phyloP scores from a whole-genome alignment of 2,329 filamentous ascomycete species.

The Aspergillus hortae region DNA sequence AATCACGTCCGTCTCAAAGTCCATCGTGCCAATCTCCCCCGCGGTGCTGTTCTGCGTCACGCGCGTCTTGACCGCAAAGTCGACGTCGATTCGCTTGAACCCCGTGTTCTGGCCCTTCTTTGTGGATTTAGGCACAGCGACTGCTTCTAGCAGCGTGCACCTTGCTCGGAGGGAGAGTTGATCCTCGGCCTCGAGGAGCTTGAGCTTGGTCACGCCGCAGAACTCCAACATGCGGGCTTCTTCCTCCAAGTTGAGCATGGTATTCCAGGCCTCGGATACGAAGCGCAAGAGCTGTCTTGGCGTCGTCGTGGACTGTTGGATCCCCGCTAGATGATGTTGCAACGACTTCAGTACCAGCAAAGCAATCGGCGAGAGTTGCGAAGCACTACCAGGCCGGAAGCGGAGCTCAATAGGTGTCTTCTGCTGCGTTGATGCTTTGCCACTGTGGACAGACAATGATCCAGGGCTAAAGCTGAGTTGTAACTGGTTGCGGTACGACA shows the following conservation, averaged over 20 bases:
- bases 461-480: conserved; percentile 41
- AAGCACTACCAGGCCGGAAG: conserved; percentile 5
- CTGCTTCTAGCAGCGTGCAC: conserved; percentile 35
- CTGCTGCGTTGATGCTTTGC: conserved; percentile 19
- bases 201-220: conserved; percentile 42
- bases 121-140: conserved; percentile 10
- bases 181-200: conserved; percentile 25
- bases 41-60: conserved; percentile 16
- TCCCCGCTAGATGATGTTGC: conserved; percentile 32
- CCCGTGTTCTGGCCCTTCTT: conserved; percentile 1
- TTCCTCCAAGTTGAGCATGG: conserved; percentile 37
- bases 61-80: conserved; percentile 36
- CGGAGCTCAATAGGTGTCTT: conserved; percentile 32
- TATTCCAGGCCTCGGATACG: conserved; percentile 43
- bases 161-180: conserved; percentile 30
- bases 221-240: conserved; percentile 44
- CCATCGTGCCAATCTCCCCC: conserved; percentile 24
- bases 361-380: conserved; percentile 33
- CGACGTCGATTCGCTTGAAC: conserved; percentile 32
- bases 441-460: conserved; percentile 27
- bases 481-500: conserved; percentile 42
- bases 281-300: conserved; percentile 39
- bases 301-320: conserved; percentile 32
- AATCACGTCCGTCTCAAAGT: conserved; percentile 36
- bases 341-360: conserved; percentile 42